Evolutionary conservation across 2,329 filamentous ascomycete species (phyloP).

Genomic region (Pestalotiopsis sp.): DNA sequence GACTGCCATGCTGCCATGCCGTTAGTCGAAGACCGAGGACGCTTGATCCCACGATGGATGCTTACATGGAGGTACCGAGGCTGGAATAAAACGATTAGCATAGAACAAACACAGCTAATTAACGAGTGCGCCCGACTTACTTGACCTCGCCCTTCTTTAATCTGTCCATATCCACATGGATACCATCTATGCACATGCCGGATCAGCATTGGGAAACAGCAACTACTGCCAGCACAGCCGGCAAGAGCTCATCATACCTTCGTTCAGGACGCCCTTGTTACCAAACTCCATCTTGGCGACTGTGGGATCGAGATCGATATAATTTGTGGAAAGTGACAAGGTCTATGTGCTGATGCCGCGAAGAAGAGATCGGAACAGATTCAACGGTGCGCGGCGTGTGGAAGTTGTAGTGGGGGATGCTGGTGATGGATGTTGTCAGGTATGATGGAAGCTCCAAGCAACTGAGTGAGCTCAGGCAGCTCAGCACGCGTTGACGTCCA

Average conservation of each 20-base stretch:
- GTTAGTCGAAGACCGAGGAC: constrained; percentile 18
- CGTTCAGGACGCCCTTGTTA: constrained; percentile 63
- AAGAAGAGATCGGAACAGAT: background rate
- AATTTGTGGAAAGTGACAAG: background rate
- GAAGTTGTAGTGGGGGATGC: background rate
- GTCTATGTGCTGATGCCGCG: background rate
- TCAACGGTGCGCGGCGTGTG: background rate
- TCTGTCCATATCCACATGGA: constrained; percentile 98
- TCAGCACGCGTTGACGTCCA: constrained; percentile 17
- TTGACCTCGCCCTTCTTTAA: constrained; percentile 99
- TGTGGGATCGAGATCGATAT: background rate
- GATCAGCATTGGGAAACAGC: constrained; percentile 25
- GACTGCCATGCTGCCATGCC: constrained; percentile 81
- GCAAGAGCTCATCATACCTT: constrained; percentile 50
- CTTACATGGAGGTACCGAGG: constrained; percentile 96
- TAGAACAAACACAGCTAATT: background rate
- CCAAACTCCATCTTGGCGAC: constrained; percentile 62
- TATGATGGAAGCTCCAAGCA: constrained; percentile 10
- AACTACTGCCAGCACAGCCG: constrained; percentile 24
- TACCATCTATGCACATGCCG: constrained; percentile 73
- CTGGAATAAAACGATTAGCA: constrained; percentile 45
- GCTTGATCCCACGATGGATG: constrained; percentile 21
- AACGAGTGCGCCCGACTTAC: constrained; percentile 56
- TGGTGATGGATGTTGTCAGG: background rate
- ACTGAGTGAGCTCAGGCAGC: constrained; percentile 18